Evolutionary conservation across 2,329 filamentous ascomycete genomes (phyloP).

Genomic region (Penicillium aurantiogriseum): DNA sequence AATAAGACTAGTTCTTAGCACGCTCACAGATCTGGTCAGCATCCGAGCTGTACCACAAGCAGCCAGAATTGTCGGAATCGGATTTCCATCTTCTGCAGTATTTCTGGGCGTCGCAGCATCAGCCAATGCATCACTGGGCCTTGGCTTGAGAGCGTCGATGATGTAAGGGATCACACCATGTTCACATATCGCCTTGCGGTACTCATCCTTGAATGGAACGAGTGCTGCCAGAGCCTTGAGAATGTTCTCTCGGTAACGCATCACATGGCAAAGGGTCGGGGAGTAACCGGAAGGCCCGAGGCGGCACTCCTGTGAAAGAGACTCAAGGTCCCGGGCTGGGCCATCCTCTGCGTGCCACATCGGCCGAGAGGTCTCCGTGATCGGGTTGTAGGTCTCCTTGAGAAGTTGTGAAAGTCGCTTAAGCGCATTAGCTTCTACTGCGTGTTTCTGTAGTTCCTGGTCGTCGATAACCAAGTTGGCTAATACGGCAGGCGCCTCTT

Average conservation of each 20-base stretch:
- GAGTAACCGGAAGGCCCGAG: slow-evolving; percentile 64
- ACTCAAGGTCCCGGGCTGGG: slow-evolving; percentile 20
- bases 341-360: slow-evolving; percentile 54
- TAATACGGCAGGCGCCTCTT: slow-evolving; percentile 72
- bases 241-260: slow-evolving; percentile 72
- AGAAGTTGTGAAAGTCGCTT: slow-evolving; percentile 62
- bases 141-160: slow-evolving; percentile 73
- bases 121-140: slow-evolving; percentile 34
- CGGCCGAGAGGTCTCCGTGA: slow-evolving; percentile 48
- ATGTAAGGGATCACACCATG: slow-evolving; percentile 78
- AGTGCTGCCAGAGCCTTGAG: slow-evolving; percentile 80
- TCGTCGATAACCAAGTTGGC: slow-evolving; percentile 77
- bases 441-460: slow-evolving; percentile 75
- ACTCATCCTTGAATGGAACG: slow-evolving; percentile 76
- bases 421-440: slow-evolving; percentile 67
- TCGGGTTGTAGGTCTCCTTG: slow-evolving; percentile 64
- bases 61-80: slow-evolving; percentile 73
- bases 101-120: slow-evolving; percentile 32
- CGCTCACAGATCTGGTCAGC: slow-evolving; percentile 78
- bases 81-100: slow-evolving; percentile 67
- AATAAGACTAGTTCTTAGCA: slow-evolving; percentile 80
- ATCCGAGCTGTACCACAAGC: slow-evolving; percentile 80
- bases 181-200: slow-evolving; percentile 77
- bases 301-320: slow-evolving; percentile 40
- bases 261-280: slow-evolving; percentile 63